Percentiles rank a stretch among this genome's conserved stretches.
phyloP scores from a whole-genome alignment of 2,329 filamentous ascomycete genomes.

The Alternaria metachromatica region DNA sequence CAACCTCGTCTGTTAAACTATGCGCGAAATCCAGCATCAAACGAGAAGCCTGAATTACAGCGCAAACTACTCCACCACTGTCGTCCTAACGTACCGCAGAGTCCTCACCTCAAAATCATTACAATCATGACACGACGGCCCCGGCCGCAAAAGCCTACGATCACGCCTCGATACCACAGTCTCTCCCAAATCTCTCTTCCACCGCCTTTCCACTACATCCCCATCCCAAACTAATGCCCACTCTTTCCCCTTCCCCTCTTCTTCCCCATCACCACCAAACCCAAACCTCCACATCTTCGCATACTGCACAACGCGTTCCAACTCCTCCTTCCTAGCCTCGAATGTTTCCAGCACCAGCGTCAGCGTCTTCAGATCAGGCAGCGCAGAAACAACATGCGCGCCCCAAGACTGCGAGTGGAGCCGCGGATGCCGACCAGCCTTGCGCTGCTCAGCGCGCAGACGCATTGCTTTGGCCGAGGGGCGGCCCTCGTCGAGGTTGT shows the following conservation, averaged over 20 bases:
- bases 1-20: not conserved
- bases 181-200: constrained; percentile 5
- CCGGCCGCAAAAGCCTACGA: not conserved
- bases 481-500: not conserved
- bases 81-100: constrained; percentile 7
- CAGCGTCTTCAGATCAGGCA: constrained; percentile 29
- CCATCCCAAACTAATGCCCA: constrained; percentile 34
- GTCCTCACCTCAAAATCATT: constrained; percentile 11
- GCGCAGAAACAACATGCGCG: constrained; percentile 3
- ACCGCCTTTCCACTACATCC: constrained; percentile 22
- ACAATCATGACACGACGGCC: not conserved
- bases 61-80: not conserved
- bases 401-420: constrained; percentile 17
- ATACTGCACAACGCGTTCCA: constrained; percentile 36
- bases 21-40: not conserved
- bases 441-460: constrained; percentile 21
- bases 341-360: constrained; percentile 38
- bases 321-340: constrained; percentile 25
- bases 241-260: not conserved
- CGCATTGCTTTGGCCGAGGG: constrained; percentile 23
- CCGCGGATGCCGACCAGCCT: constrained; percentile 16
- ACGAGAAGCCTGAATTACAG: not conserved
- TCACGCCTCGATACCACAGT: not conserved
- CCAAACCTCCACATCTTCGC: constrained; percentile 40
- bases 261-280: constrained; percentile 2